These are phyloP conservation scores for Luvunga scandens DNA, from an alignment of 345 rosid species.

Conservation along the genomic window DNA sequence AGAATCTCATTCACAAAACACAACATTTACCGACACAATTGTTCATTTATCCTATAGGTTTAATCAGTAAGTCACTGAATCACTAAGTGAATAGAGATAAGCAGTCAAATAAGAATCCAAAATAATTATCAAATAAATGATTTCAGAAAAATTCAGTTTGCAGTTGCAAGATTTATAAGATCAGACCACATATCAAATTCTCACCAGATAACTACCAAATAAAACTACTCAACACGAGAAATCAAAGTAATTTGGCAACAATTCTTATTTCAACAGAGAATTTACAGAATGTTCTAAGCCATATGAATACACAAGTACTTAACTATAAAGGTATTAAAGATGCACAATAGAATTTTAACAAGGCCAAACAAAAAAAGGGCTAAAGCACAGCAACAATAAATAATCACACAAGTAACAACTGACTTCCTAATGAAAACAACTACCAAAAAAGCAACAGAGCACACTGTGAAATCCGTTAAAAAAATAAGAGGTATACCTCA, in stretches of 20 bases:
- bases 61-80: not conserved
- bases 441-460: not conserved
- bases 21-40: not conserved
- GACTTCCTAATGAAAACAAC: not conserved
- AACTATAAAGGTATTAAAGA: not conserved
- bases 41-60: not conserved
- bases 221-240: not conserved
- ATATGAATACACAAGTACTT: not conserved
- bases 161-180: not conserved
- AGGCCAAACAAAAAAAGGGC: too few species aligned
- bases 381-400: not conserved
- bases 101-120: too few species aligned
- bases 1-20: not conserved
- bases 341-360: not conserved
- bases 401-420: not conserved
- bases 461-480: not conserved
- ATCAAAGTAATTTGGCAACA: not conserved
- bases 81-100: not conserved
- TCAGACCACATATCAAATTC: not conserved
- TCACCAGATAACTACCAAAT: not conserved
- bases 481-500: conserved; percentile 2
- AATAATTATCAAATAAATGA: not conserved
- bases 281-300: not conserved
- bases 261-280: not conserved
- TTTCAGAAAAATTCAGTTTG: too few species aligned